Conservation (phyloP, 306 rosid species). For the Vachellia collinsii region DNA sequence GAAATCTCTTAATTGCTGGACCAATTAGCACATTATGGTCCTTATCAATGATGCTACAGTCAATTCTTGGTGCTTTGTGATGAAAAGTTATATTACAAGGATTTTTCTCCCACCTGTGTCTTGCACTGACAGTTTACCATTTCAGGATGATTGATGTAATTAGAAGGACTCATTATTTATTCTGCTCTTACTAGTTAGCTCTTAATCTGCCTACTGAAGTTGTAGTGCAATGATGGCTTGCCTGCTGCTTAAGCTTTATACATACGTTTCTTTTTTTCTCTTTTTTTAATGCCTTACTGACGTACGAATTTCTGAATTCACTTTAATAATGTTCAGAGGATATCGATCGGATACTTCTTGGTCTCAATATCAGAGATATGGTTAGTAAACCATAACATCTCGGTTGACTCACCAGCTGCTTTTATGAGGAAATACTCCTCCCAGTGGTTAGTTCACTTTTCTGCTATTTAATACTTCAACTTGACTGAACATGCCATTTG, state of each 20-base stretch:
- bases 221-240: slow-evolving; percentile 18
- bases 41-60: slow-evolving; percentile 15
- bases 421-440: slow-evolving; percentile 69
- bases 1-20: slow-evolving; percentile 4
- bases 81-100: slow-evolving; percentile 21
- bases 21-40: slow-evolving; percentile 1
- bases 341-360: slow-evolving; percentile 75
- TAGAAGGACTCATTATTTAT: slow-evolving; percentile 22
- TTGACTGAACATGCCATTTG: slow-evolving; percentile 21
- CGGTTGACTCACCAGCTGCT: slow-evolving; percentile 56
- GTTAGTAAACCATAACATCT: slow-evolving; percentile 54
- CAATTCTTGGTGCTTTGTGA: slow-evolving; percentile 21
- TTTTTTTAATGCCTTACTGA: slow-evolving; percentile 7
- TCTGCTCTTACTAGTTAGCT: slow-evolving; percentile 22
- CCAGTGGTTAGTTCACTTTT: slow-evolving; percentile 69
- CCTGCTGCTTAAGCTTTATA: slow-evolving; percentile 36
- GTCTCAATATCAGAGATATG: slow-evolving; percentile 77
- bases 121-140: not conserved
- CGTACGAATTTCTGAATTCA: slow-evolving; percentile 25
- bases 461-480: slow-evolving; percentile 14
- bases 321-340: slow-evolving; percentile 57
- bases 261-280: not conserved
- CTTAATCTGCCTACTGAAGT: slow-evolving; percentile 26
- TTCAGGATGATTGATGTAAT: slow-evolving; percentile 15
- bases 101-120: not conserved